Evolutionary conservation across 2,329 filamentous ascomycete genomes (phyloP).

Genomic region (Fusarium goolgardi): DNA sequence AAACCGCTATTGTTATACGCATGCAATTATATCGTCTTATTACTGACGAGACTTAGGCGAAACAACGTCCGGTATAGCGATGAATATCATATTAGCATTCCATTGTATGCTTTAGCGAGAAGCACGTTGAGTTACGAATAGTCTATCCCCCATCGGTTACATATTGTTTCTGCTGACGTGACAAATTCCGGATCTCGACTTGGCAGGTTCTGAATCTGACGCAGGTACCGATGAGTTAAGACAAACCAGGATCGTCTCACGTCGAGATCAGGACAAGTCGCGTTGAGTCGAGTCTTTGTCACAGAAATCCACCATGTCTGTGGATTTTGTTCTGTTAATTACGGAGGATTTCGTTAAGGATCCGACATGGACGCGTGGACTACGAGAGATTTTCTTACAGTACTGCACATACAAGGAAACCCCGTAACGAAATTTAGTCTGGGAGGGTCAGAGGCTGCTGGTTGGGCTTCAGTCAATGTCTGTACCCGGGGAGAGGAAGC

Average conservation of each 20-base stretch:
- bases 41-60: conserved; percentile 21
- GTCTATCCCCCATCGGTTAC: conserved; percentile 13
- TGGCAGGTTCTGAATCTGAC: conserved; percentile 19
- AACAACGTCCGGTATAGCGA: neutral
- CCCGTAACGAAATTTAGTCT: conserved; percentile 10
- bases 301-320: conserved; percentile 2
- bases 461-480: conserved; percentile 2
- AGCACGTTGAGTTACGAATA: conserved; percentile 10
- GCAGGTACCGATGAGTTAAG: conserved; percentile 33
- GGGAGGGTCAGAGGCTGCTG: neutral
- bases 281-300: conserved; percentile 2
- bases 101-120: conserved; percentile 20
- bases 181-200: conserved; percentile 20
- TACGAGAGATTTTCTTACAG: conserved; percentile 3
- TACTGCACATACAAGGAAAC: neutral
- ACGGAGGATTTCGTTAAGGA: conserved; percentile 15
- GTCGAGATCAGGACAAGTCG: neutral
- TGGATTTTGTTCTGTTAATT: conserved; percentile 4
- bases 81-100: conserved; percentile 2
- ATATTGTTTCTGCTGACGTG: conserved; percentile 31
- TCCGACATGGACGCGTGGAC: conserved; percentile 16
- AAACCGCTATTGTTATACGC: neutral
- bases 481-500: neutral
- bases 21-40: conserved; percentile 2
- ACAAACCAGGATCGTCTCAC: neutral